Evolutionary conservation across 192 early-diverging fungal species (phyloP).

Genomic region (Linnemannia exigua): DNA sequence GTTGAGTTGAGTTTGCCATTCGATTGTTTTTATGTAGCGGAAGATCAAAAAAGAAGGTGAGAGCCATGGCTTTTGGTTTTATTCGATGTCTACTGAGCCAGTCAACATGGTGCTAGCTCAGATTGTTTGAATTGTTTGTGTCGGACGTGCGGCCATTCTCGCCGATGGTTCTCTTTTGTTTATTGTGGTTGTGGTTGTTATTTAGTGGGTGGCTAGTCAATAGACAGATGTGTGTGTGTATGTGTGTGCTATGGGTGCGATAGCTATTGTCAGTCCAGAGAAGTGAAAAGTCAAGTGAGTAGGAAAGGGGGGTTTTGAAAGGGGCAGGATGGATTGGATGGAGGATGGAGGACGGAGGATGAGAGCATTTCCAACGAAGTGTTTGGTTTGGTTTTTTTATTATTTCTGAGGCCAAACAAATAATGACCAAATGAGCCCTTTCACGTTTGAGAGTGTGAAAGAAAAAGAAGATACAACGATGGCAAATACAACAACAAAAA

Average conservation of each 20-base stretch:
- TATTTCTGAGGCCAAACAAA: constrained; percentile 8
- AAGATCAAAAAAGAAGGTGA: not conserved
- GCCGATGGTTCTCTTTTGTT: not conserved
- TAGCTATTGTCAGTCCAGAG: not conserved
- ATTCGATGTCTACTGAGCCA: constrained; percentile 6
- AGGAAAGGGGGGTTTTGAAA: not conserved
- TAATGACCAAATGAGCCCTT: not conserved
- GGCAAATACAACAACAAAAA: not conserved
- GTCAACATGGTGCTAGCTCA: too few relatives aligned
- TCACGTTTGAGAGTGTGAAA: not conserved
- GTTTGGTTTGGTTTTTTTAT: not conserved
- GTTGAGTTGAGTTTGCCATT: not conserved
- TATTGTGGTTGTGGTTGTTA: not conserved
- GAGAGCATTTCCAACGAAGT: not conserved
- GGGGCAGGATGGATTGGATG: not conserved
- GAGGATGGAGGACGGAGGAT: not conserved
- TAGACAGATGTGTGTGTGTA: not conserved
- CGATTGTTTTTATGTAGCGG: not conserved
- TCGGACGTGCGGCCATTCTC: not conserved
- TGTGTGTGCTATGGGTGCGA: not conserved
- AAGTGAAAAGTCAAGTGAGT: not conserved
- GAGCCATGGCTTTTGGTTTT: not conserved
- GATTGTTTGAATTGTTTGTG: not conserved
- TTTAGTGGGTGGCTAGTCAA: not conserved
- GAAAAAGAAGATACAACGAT: not conserved